Conservation (phyloP, 1,139 yeast species). For the Yamadazyma spencermartinsiae region DNA sequence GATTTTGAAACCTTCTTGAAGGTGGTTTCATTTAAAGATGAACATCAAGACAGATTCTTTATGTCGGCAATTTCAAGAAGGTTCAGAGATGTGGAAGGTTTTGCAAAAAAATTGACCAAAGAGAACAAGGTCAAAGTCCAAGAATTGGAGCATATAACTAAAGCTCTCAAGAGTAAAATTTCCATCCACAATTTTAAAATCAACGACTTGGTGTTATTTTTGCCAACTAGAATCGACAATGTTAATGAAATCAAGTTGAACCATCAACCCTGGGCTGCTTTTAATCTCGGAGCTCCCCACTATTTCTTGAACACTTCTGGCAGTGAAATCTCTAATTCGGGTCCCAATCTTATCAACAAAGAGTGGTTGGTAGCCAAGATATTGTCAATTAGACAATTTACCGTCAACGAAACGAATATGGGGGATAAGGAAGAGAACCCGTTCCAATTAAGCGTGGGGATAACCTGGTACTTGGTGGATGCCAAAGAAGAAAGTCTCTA, state of each 20-base stretch:
- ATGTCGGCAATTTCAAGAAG: conserved; percentile 70
- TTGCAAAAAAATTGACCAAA: conserved; percentile 81
- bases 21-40: conserved; percentile 37
- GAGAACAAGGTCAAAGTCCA: conserved; percentile 61
- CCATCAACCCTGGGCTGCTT: conserved; percentile 79
- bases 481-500: conserved; percentile 33
- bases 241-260: conserved; percentile 19
- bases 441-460: conserved; percentile 47
- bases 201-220: conserved; percentile 77
- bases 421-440: conserved; percentile 42
- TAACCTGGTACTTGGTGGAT: conserved; percentile 51
- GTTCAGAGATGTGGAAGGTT: conserved; percentile 86
- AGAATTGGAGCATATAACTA: conserved; percentile 36
- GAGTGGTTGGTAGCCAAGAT: conserved; percentile 79
- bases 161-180: conserved; percentile 50
- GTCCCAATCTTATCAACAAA: conserved; percentile 28
- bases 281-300: conserved; percentile 80
- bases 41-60: conserved; percentile 41
- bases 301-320: conserved; percentile 53
- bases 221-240: conserved; percentile 67
- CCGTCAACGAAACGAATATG: conserved; percentile 39
- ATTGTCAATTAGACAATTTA: conserved; percentile 45
- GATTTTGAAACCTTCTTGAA: conserved; percentile 28
- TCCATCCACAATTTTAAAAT: conserved; percentile 63
- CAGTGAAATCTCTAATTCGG: conserved; percentile 12